These are phyloP conservation scores for Talinum fruticosum DNA, from an alignment of 148 eudicot species.

Conservation along the genomic window DNA sequence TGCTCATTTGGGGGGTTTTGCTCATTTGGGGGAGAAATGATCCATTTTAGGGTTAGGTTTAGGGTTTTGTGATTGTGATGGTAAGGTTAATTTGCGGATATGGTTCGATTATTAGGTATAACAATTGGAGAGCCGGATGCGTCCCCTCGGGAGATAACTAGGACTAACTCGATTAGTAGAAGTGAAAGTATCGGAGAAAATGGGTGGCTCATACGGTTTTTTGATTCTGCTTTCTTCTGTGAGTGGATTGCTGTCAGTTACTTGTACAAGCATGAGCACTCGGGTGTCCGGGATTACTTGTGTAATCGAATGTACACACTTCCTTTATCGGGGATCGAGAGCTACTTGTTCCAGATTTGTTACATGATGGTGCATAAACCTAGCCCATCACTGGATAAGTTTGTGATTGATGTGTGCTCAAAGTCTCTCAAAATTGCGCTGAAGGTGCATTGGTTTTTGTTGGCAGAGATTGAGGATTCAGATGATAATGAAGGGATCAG, in stretches of 20 bases:
- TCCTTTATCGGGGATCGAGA: constrained; percentile 84
- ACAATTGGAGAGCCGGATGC: constrained; percentile 64
- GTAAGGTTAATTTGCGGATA: constrained; percentile 30
- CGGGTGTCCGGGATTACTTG: constrained; percentile 89
- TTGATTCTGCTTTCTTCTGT: constrained; percentile 91
- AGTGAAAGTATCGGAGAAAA: constrained; percentile 70
- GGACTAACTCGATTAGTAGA: constrained; percentile 54
- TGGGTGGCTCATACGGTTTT: constrained; percentile 95
- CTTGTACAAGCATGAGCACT: constrained; percentile 88
- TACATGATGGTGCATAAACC: constrained; percentile 97
- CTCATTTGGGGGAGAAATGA: constrained; percentile 8
- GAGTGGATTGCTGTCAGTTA: constrained; percentile 99
- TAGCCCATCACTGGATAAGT: constrained; percentile 89
- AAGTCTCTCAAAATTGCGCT: constrained; percentile 79
- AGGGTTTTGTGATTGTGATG: constrained; percentile 39
- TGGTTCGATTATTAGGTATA: constrained; percentile 84
- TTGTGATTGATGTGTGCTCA: constrained; percentile 84
- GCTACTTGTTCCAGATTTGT: constrained; percentile 91
- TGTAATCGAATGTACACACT: constrained; percentile 95
- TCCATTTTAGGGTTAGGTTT: constrained; percentile 29
- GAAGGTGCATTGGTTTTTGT: constrained; percentile 94
- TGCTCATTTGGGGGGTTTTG: too few species aligned
- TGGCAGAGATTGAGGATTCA: constrained; percentile 95
- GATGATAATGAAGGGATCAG: constrained; percentile 97
- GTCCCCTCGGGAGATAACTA: constrained; percentile 82